These are phyloP conservation scores for Aschersonia sp. DNA, from an alignment of 2,329 filamentous ascomycete species.

Conservation along the genomic window DNA sequence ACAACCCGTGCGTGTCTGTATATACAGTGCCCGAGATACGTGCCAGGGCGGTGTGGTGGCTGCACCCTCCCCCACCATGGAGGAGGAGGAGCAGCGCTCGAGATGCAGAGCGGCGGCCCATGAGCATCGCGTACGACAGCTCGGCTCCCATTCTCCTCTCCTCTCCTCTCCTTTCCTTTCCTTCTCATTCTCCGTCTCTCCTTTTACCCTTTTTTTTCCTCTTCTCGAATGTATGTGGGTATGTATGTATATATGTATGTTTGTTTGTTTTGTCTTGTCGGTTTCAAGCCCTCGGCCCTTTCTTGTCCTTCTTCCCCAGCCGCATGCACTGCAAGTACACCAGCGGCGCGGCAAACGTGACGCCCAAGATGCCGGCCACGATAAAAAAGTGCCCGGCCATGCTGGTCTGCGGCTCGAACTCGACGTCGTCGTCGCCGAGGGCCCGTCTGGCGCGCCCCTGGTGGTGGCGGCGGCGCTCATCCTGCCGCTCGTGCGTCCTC, in stretches of 20 bases:
- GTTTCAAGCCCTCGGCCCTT: constrained; percentile 4
- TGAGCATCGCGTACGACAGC: no score
- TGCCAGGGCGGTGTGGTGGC: no score
- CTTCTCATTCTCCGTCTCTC: no score
- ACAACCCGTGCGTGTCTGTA: no score
- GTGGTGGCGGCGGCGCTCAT: constrained; percentile 20
- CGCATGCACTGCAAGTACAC: constrained; percentile 23
- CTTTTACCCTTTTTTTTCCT: no score
- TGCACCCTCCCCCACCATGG: no score
- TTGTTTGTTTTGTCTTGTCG: not conserved
- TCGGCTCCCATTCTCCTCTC: no score
- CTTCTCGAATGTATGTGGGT: no score
- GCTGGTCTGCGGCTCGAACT: constrained; percentile 26
- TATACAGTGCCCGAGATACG: no score
- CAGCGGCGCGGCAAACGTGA: constrained; percentile 31
- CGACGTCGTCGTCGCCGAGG: constrained; percentile 21
- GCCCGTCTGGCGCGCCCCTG: constrained; percentile 20
- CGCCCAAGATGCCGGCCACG: constrained; percentile 29
- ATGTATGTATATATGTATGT: not conserved
- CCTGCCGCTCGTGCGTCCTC: constrained; percentile 54
- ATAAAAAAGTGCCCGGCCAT: constrained; percentile 32
- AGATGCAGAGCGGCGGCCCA: no score
- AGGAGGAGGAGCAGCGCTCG: no score
- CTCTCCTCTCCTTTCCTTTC: no score
- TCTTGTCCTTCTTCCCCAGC: constrained; percentile 14